Conservation (phyloP, 805 yeast species). For the Cyberlindnera amylophila region DNA sequence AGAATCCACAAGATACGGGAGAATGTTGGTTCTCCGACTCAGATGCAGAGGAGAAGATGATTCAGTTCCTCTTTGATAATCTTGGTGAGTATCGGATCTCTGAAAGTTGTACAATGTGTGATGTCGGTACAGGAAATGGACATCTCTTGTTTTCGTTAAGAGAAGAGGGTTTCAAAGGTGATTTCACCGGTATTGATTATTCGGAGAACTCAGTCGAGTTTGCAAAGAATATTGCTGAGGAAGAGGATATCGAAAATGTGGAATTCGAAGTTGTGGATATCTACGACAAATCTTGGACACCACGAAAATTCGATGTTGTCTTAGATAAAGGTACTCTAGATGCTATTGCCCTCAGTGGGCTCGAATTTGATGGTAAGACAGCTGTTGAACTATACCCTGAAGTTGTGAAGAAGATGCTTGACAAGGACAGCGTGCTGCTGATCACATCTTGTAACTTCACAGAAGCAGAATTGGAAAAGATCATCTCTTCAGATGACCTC, state of each 20-base stretch:
- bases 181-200: constrained; percentile 78
- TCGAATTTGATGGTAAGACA: constrained; percentile 41
- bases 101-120: constrained; percentile 47
- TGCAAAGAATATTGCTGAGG: constrained; percentile 55
- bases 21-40: constrained; percentile 96
- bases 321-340: constrained; percentile 95
- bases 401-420: constrained; percentile 55
- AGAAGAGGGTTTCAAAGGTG: constrained; percentile 60
- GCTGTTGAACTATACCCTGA: constrained; percentile 59
- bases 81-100: constrained; percentile 33
- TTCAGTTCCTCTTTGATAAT: constrained; percentile 61
- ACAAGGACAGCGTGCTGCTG: constrained; percentile 53
- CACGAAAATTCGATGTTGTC: constrained; percentile 60
- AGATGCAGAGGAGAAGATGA: constrained; percentile 85
- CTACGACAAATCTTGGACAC: constrained; percentile 37
- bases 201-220: constrained; percentile 76
- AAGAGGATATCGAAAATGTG: constrained; percentile 36
- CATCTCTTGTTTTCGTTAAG: constrained; percentile 70
- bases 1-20: constrained; percentile 82
- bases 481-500: constrained; percentile 45
- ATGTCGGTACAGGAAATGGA: constrained; percentile 96
- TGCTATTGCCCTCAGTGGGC: constrained; percentile 85
- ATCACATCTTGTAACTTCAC: constrained; percentile 96
- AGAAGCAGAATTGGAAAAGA: constrained; percentile 60
- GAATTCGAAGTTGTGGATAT: constrained; percentile 70